A percentile compares a stretch with the other conserved stretches of the same genome.
These are phyloP conservation scores for Aegle marmelos DNA, from an alignment of 345 rosid genomes.

Conservation along the genomic window DNA sequence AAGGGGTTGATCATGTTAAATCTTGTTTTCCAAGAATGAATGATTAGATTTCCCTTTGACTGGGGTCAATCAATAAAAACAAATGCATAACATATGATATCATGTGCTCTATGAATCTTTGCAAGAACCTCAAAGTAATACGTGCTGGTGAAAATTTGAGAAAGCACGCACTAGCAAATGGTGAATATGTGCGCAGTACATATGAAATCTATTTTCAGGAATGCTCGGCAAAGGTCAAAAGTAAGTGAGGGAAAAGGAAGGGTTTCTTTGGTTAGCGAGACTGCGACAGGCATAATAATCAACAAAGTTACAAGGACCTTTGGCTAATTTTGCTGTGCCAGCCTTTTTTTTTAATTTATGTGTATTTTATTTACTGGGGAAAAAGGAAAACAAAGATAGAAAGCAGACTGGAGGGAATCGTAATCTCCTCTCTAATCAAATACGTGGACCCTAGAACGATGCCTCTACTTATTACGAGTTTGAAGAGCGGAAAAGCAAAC, in stretches of 20 bases:
- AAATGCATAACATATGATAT: background rate
- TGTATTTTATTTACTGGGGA: background rate
- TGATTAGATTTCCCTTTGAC: no score
- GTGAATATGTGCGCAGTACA: conserved; percentile 2
- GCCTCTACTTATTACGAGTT: background rate
- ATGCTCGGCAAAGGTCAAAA: background rate
- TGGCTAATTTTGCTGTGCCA: background rate
- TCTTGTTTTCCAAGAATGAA: background rate
- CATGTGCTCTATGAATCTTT: conserved; percentile 13
- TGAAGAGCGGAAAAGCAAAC: background rate
- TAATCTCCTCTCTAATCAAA: background rate
- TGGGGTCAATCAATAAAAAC: no score
- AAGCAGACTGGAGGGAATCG: background rate
- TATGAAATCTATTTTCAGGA: background rate
- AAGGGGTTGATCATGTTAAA: background rate
- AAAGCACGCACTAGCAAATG: background rate
- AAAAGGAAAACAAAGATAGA: background rate
- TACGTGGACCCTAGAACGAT: background rate
- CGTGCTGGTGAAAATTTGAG: conserved; percentile 3
- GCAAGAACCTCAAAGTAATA: conserved; percentile 13
- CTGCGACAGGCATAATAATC: no score
- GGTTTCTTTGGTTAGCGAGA: no score
- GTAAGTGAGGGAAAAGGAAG: background rate
- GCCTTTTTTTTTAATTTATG: background rate
- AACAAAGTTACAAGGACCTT: no score